Evolutionary conservation across 1,284 basidiomycete species (phyloP).

Genomic region (Leccinum cinnamomeum): DNA sequence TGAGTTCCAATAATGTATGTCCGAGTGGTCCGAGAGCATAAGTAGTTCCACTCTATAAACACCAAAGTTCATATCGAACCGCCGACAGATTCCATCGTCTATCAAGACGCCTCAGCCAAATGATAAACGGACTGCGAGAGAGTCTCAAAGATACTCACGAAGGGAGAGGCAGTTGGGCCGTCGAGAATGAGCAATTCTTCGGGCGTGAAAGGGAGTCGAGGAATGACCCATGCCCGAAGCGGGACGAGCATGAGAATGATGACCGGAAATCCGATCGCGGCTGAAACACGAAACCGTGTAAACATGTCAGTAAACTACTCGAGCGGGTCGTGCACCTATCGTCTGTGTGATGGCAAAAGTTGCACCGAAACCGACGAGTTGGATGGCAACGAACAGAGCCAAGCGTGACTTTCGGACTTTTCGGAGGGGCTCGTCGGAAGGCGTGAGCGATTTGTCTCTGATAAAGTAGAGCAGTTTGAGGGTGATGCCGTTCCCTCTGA

Average conservation of each 20-base stretch:
- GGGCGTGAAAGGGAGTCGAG: conserved; percentile 73
- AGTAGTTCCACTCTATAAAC: neutral
- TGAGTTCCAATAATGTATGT: neutral
- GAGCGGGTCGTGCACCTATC: conserved; percentile 53
- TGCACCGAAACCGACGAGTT: conserved; percentile 84
- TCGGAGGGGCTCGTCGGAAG: conserved; percentile 67
- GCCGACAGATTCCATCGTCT: conserved; percentile 62
- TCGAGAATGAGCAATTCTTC: conserved; percentile 87
- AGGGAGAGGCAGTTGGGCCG: conserved; percentile 82
- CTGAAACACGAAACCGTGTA: conserved; percentile 36
- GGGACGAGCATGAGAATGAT: conserved; percentile 91
- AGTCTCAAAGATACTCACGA: conserved; percentile 51
- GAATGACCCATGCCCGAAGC: conserved; percentile 71
- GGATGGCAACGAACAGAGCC: conserved; percentile 75
- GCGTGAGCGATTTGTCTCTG: conserved; percentile 67
- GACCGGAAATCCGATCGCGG: conserved; percentile 89
- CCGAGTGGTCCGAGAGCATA: neutral
- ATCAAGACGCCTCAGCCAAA: neutral
- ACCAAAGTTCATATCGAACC: conserved; percentile 33
- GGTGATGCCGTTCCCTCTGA: conserved; percentile 84
- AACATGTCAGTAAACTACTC: neutral
- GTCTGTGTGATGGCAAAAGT: conserved; percentile 95
- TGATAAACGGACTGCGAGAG: neutral
- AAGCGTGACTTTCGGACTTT: conserved; percentile 77
- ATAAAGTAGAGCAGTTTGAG: conserved; percentile 82